Evolutionary conservation across 1,139 yeast species (phyloP).

Genomic region (Scheffersomyces insectosa): DNA sequence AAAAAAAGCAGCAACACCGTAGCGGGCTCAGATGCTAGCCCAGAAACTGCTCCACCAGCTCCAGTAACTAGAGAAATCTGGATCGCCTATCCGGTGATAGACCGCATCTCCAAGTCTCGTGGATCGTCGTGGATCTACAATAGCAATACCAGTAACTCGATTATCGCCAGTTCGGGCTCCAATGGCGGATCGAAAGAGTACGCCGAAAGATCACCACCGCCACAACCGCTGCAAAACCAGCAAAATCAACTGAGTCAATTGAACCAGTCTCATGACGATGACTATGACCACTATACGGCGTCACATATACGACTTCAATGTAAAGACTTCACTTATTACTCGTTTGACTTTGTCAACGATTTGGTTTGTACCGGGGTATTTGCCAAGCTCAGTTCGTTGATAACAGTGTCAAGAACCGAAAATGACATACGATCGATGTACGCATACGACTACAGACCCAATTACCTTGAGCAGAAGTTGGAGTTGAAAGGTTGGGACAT

Average conservation of each 20-base stretch:
- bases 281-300: slow-evolving; percentile 36
- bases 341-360: slow-evolving; percentile 70
- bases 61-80: slow-evolving; percentile 66
- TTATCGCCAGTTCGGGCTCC: slow-evolving; percentile 4
- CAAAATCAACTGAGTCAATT: not conserved
- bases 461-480: slow-evolving; percentile 61
- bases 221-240: not conserved
- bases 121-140: slow-evolving; percentile 45
- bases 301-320: slow-evolving; percentile 69
- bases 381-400: slow-evolving; percentile 66
- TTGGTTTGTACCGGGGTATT: slow-evolving; percentile 67
- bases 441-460: slow-evolving; percentile 52
- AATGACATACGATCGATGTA: slow-evolving; percentile 45
- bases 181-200: not conserved
- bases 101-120: slow-evolving; percentile 58
- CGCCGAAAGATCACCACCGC: not conserved
- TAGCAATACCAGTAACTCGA: slow-evolving; percentile 1
- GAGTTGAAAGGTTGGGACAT: slow-evolving; percentile 68
- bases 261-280: slow-evolving; percentile 3
- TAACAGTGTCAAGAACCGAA: slow-evolving; percentile 40
- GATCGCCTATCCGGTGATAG: slow-evolving; percentile 90
- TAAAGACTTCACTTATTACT: slow-evolving; percentile 83
- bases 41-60: slow-evolving; percentile 10
- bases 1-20: too few species aligned
- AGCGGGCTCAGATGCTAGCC: slow-evolving; percentile 2